Base-by-base conservation (phyloP, 345 rosid species). In the Hypericum perforatum region DNA sequence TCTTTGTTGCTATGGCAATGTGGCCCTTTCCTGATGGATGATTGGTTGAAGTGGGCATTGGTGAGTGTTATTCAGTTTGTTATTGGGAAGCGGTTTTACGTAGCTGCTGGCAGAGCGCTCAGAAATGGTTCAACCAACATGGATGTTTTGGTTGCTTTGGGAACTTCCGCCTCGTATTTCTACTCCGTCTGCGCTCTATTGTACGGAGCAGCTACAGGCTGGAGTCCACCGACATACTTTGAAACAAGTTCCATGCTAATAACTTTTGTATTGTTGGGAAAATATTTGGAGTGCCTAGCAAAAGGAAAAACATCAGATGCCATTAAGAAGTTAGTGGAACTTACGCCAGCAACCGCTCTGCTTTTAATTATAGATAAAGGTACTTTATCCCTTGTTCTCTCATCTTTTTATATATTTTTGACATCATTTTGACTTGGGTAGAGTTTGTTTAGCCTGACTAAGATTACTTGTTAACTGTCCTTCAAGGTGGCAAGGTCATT, bases 271-370 rank as follows among this genome's bases (percentile, higher is more conserved):
- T 70, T 94, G 65, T 70, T 94, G 72, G 99, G 99, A 6, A 94
- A 94, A 66, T 94, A 94, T 68, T 70, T 94, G 80, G 99, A 94
- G 63, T 71, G 82, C 69, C 91, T 94, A 46, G 99, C 99, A 39
- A 94, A 94, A 72, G 99, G 97, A 16, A 94, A 89, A 75, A 94
- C 99, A 5, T 94, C 95, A 8, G 99, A 89, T 70, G 99, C 97
- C 72, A 89, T 94, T 64, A 94, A 89, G 76, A 94, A 94, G 74
- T 75, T 94, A 14, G 95, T 94, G 48, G 95, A 89, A 49, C 97
- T 94, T 72, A 79, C 92, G 32, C 99, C 99, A 44, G 87, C 95
- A 49, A 86, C 99, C 7, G 99, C 99, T 7, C 65, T 82, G 66
- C 78, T 92, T 63, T 66, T 89, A 37, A 69, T 75, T 45, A 84